Conservation (phyloP, 2,329 filamentous ascomycete species). For the Ceratocystis huliohia region DNA sequence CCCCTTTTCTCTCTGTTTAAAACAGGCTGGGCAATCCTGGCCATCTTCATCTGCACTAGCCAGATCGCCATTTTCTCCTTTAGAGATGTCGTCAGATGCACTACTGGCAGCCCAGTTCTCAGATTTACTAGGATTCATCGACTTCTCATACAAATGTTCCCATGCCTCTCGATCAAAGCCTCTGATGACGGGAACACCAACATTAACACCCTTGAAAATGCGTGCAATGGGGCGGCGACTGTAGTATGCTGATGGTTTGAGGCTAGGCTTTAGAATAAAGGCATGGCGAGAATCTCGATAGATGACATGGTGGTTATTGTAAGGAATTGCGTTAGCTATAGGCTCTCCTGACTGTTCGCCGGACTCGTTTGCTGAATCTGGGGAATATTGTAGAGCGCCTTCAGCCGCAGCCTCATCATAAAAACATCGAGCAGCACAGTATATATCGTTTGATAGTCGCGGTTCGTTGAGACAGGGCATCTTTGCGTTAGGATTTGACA, state of each 20-base stretch:
- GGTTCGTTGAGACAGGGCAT: conserved; percentile 27
- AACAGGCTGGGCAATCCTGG: conserved; percentile 43
- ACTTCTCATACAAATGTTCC: conserved; percentile 54
- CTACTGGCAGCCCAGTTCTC: conserved; percentile 24
- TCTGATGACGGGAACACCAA: conserved; percentile 78
- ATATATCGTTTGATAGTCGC: conserved; percentile 40
- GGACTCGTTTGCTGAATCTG: conserved; percentile 15
- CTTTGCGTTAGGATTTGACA: conserved; percentile 19
- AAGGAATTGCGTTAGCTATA: conserved; percentile 41
- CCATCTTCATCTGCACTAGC: background rate
- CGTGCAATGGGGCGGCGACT: conserved; percentile 68
- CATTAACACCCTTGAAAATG: conserved; percentile 67
- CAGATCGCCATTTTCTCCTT: conserved; percentile 20
- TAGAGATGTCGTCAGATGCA: conserved; percentile 25
- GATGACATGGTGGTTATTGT: conserved; percentile 67
- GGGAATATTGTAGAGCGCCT: conserved; percentile 28
- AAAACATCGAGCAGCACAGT: conserved; percentile 48
- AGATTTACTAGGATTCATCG: conserved; percentile 27
- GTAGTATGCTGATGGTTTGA: conserved; percentile 76
- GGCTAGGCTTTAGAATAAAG: conserved; percentile 72
- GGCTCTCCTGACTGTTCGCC: conserved; percentile 23
- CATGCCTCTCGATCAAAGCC: conserved; percentile 72
- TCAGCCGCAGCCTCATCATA: conserved; percentile 46
- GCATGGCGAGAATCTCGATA: conserved; percentile 68
- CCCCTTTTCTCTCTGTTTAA: conserved; percentile 48